A percentile compares a stretch with the other conserved stretches of the same genome.
phyloP scores from a whole-genome alignment of 345 rosid genomes.

The Gossypium anomalum region DNA sequence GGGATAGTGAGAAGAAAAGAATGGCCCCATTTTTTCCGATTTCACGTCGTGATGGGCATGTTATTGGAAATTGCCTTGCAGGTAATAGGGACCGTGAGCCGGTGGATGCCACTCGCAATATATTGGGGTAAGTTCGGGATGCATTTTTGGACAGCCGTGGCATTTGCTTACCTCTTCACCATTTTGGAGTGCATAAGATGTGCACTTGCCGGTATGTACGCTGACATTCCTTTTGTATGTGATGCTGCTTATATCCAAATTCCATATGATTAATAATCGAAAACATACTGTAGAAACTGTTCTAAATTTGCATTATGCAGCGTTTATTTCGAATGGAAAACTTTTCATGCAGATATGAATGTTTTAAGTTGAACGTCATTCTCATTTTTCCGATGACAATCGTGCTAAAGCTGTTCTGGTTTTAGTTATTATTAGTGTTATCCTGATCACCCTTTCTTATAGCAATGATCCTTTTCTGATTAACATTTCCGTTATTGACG shows the following conservation, averaged over 20 bases:
- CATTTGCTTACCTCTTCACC: constrained; percentile 69
- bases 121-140: constrained; percentile 85
- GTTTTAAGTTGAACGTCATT: not conserved
- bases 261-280: constrained; percentile 52
- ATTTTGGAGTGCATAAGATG: constrained; percentile 77
- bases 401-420: not conserved
- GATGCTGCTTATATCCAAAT: constrained; percentile 92
- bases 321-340: not conserved
- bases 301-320: not conserved
- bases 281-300: not conserved
- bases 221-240: constrained; percentile 69
- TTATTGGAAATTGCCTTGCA: constrained; percentile 77
- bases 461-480: not conserved
- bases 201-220: constrained; percentile 85
- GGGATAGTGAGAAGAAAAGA: constrained; percentile 81
- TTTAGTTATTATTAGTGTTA: constrained; percentile 6
- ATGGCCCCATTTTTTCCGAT: constrained; percentile 90
- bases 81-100: constrained; percentile 70
- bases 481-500: not conserved
- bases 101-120: constrained; percentile 65
- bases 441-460: not conserved
- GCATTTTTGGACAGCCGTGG: constrained; percentile 81
- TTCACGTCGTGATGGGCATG: constrained; percentile 88
- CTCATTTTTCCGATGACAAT: no score
- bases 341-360: not conserved